Conservation (phyloP, 805 yeast species). For the Starmerella khaoyaiensis region DNA sequence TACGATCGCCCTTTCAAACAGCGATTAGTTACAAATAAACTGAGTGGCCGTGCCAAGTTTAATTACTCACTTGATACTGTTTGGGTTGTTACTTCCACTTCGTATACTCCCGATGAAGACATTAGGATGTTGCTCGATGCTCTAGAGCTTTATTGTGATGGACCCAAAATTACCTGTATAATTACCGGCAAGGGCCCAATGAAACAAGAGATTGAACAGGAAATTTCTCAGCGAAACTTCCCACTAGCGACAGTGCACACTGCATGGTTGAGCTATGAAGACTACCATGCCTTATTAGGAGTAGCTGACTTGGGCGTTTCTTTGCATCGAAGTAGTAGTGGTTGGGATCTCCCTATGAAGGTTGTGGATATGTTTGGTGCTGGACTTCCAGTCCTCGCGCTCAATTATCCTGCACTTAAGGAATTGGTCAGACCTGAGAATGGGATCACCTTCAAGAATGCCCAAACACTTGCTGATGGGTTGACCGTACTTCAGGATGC, state of each 20-base stretch:
- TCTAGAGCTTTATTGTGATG: constrained; percentile 30
- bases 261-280: constrained; percentile 65
- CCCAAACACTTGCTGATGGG: constrained; percentile 34
- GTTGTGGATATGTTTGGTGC: constrained; percentile 92
- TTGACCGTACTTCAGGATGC: constrained; percentile 28
- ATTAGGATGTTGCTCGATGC: constrained; percentile 57
- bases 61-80: constrained; percentile 41
- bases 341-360: constrained; percentile 94
- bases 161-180: constrained; percentile 45
- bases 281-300: constrained; percentile 64
- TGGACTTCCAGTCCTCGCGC: constrained; percentile 79
- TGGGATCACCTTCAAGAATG: constrained; percentile 46
- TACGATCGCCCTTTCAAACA: constrained; percentile 76
- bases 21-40: constrained; percentile 34
- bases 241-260: constrained; percentile 43
- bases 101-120: constrained; percentile 94
- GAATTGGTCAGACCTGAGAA: constrained; percentile 68
- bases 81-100: constrained; percentile 74
- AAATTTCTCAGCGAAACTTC: constrained; percentile 36
- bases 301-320: constrained; percentile 82
- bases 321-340: constrained; percentile 81
- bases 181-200: constrained; percentile 97
- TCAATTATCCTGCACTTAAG: constrained; percentile 59
- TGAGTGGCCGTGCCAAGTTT: constrained; percentile 30
- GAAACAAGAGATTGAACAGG: constrained; percentile 38